Base-by-base conservation (phyloP, 2,329 filamentous ascomycete species). In the Colletotrichum limetticola region DNA sequence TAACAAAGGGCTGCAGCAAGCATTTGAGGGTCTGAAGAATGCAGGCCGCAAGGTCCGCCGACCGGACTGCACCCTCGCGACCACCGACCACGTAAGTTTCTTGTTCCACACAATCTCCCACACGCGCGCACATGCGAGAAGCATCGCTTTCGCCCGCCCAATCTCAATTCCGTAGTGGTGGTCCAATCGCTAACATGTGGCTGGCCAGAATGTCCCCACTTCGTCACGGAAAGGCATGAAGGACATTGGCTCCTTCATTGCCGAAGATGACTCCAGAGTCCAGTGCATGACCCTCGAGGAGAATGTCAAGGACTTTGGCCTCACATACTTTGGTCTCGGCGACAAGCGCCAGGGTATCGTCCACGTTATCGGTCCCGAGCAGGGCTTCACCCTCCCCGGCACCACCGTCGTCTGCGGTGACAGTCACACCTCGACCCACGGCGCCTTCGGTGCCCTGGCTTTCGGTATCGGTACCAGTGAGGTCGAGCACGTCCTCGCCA, bases 301-400 rank as follows among this genome's bases (percentile, higher is more conserved):
- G 79, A 99, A 99, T 79, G 96, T 99, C 79, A 97, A 96, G 86
- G 94, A 96, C 76, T 98, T 98, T 82, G 95, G 94, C 80, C 89
- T 99, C 80, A 98, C 95, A 82, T 98, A 98, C 86, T 99, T 99
- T 81, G 97, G 97, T 74, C 92, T 99, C 75, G 94, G 93, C 77
- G 96, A 98, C 85, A 97, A 97, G 89, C 92, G 97, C 76, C 97
- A 99, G 85, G 97, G 97, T 77, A 99, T 99, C 79, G 97, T 98
- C 71, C 97, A 99, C 85, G 94, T 99, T 79, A 98, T 99, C 78
- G 97, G 97, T 46, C 97, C 97, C 53, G 97, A 99, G 87, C 97
- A 99, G 85, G 97, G 97, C 77, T 99, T 99, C 88, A 99, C 97
- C 69, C 92, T 98, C 49, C 97, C 97, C 55, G 97, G 95, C 77